These are phyloP conservation scores for Rhododendron griersonianum DNA, from an alignment of 148 eudicot species.

Conservation along the genomic window DNA sequence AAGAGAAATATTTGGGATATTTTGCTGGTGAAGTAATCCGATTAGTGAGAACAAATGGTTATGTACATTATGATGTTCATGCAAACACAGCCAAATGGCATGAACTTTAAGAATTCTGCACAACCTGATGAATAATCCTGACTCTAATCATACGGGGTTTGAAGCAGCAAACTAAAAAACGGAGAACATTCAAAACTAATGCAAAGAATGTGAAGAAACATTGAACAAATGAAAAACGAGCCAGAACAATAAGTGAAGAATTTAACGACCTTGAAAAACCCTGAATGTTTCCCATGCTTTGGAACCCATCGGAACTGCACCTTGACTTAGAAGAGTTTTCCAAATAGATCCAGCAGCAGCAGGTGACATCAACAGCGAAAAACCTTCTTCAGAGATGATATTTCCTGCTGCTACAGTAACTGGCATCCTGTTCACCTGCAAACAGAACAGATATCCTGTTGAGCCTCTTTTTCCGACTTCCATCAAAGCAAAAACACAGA, in stretches of 20 bases:
- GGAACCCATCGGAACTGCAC: slow-evolving; percentile 53
- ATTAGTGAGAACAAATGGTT: background rate
- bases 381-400: slow-evolving; percentile 53
- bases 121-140: background rate
- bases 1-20: background rate
- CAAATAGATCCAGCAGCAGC: slow-evolving; percentile 50
- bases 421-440: slow-evolving; percentile 67
- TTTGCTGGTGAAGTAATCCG: background rate
- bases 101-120: background rate
- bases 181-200: background rate
- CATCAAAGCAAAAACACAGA: background rate
- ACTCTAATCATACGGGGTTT: background rate
- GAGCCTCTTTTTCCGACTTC: background rate
- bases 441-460: background rate
- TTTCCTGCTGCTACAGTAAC: slow-evolving; percentile 68
- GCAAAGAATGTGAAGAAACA: background rate
- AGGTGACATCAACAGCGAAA: slow-evolving; percentile 57
- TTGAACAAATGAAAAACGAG: background rate
- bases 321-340: slow-evolving; percentile 45
- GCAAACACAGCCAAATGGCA: background rate
- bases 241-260: background rate
- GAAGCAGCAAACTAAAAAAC: background rate
- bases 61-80: background rate
- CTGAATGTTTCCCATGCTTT: slow-evolving; percentile 66
- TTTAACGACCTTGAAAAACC: slow-evolving; percentile 43